phyloP scores from a whole-genome alignment of 495 filamentous ascomycete genomes.

The Parathielavia hyrcaniae region DNA sequence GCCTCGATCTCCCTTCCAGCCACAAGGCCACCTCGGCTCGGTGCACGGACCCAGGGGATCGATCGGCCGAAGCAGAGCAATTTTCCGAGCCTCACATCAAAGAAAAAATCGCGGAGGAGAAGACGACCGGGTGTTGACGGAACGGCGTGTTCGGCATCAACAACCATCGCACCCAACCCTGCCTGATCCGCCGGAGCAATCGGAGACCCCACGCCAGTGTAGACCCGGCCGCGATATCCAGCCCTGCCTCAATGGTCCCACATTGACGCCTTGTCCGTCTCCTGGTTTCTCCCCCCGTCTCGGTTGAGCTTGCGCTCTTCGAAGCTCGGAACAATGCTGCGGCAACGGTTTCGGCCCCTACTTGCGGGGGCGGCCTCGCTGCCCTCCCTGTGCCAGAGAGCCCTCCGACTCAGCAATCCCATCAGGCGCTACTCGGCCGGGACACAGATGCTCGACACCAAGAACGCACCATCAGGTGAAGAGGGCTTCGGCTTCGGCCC shows the following conservation, averaged over 20 bases:
- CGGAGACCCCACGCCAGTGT: conserved; percentile 5
- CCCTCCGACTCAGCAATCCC: conserved; percentile 14
- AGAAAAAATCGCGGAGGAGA: conserved; percentile 1
- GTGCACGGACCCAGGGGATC: conserved; percentile 12
- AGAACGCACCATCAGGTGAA: not conserved
- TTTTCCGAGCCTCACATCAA: conserved; percentile 13
- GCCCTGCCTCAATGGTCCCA: conserved; percentile 19
- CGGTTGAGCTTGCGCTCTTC: conserved; percentile 5
- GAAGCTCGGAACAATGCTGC: conserved; percentile 26
- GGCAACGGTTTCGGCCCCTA: conserved; percentile 30
- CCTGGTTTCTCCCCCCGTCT: conserved; percentile 2
- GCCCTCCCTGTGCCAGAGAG: conserved; percentile 24
- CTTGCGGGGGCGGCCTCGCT: conserved; percentile 21
- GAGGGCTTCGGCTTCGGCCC: conserved; percentile 6
- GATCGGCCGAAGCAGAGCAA: conserved; percentile 12
- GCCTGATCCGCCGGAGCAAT: conserved; percentile 10
- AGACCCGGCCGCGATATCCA: not conserved
- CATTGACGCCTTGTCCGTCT: conserved; percentile 9
- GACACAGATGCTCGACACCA: conserved; percentile 8
- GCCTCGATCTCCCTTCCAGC: conserved; percentile 7
- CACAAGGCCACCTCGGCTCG: not conserved
- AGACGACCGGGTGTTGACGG: conserved; percentile 2
- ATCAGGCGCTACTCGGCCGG: conserved; percentile 27
- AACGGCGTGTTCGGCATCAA: not conserved
- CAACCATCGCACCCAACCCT: not conserved